These are phyloP conservation scores for Yarrowia yakushimensis DNA, from an alignment of 805 yeast genomes.

Conservation along the genomic window DNA sequence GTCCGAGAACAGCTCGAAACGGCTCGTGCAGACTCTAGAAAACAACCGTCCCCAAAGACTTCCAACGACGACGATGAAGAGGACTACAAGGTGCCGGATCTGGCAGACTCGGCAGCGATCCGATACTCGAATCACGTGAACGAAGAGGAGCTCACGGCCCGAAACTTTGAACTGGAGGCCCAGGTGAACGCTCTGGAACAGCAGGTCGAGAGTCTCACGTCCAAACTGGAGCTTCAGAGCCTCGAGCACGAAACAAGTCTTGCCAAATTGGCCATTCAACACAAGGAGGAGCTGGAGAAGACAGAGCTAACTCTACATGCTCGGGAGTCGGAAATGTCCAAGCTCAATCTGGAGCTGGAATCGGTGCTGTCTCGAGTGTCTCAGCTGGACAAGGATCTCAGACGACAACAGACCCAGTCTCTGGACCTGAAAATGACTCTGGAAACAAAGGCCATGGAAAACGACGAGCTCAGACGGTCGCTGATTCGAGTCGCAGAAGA, in stretches of 20 bases:
- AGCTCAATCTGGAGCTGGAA: conserved; percentile 35
- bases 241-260: conserved; percentile 15
- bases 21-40: background rate
- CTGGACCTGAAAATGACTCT: conserved; percentile 37
- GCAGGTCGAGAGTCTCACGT: conserved; percentile 3
- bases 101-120: background rate
- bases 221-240: conserved; percentile 6
- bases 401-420: conserved; percentile 32
- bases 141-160: background rate
- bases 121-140: background rate
- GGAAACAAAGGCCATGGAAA: conserved; percentile 39
- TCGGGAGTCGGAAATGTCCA: conserved; percentile 31
- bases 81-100: conserved; percentile 20
- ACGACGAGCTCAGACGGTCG: conserved; percentile 36
- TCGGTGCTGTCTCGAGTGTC: conserved; percentile 34
- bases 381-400: conserved; percentile 32
- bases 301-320: conserved; percentile 21
- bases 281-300: conserved; percentile 31
- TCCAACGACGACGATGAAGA: background rate
- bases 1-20: conserved; percentile 6
- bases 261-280: background rate
- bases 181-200: conserved; percentile 10
- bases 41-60: background rate
- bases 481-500: conserved; percentile 34
- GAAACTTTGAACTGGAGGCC: conserved; percentile 4